Evolutionary conservation across 345 rosid species (phyloP).

Genomic region (Leavenworthia alabamica): DNA sequence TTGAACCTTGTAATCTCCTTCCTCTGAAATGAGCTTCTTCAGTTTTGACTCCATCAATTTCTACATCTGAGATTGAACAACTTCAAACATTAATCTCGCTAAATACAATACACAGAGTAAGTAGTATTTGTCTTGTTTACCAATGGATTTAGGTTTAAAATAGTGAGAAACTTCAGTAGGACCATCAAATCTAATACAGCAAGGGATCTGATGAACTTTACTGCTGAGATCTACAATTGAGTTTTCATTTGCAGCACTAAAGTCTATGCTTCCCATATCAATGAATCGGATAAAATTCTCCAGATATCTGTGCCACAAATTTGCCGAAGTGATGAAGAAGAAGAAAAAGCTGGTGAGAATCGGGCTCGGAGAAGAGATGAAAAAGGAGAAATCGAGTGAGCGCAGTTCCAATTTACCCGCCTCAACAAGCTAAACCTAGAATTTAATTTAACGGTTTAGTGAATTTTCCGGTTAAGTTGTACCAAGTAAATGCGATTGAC

Average conservation of each 20-base stretch:
- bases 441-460: not conserved
- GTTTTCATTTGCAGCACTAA: conserved; percentile 16
- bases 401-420: not conserved
- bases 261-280: conserved; percentile 37
- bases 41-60: conserved; percentile 50
- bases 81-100: not conserved
- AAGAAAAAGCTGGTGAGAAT: not conserved
- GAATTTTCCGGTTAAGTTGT: not conserved
- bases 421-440: not conserved
- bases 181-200: conserved; percentile 69
- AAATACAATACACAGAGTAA: not conserved
- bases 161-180: conserved; percentile 65
- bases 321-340: not conserved
- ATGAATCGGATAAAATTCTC: not conserved
- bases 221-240: conserved; percentile 39
- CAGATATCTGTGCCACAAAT: not conserved
- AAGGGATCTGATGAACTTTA: conserved; percentile 72
- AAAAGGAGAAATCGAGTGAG: not conserved
- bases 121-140: conserved; percentile 22
- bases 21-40: conserved; percentile 90
- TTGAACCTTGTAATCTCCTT: conserved; percentile 68
- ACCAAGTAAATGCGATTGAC: not conserved
- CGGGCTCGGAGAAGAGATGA: not conserved
- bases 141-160: conserved; percentile 64
- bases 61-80: conserved; percentile 35